phyloP scores from a whole-genome alignment of 495 filamentous ascomycete species.

The Trichocladium uniseriatum region DNA sequence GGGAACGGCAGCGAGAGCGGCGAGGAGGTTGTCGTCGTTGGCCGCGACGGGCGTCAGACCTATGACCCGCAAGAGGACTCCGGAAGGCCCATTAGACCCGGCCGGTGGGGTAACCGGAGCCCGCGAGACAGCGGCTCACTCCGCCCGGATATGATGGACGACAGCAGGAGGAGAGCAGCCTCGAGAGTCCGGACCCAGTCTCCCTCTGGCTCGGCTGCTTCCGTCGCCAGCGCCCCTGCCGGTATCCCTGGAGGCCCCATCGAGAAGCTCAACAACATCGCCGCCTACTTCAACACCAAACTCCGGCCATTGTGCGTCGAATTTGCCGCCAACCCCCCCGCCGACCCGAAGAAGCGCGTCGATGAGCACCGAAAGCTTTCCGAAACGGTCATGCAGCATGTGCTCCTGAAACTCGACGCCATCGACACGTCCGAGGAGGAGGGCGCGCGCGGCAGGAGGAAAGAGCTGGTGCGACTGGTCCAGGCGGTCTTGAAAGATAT shows the following conservation, averaged over 20 bases:
- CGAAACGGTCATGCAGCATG: constrained; percentile 76
- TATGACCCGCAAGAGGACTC: constrained; percentile 10
- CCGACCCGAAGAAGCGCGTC: constrained; percentile 58
- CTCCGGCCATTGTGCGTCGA: constrained; percentile 57
- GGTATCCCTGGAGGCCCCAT: constrained; percentile 41
- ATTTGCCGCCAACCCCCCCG: constrained; percentile 57
- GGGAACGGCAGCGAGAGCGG: constrained; percentile 45
- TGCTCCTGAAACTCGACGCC: constrained; percentile 75
- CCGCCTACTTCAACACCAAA: constrained; percentile 53
- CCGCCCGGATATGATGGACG: constrained; percentile 20
- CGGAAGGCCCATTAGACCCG: constrained; percentile 17
- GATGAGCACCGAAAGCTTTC: constrained; percentile 72
- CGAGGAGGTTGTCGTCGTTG: constrained; percentile 36
- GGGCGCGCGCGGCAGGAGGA: constrained; percentile 54
- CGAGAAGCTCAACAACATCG: constrained; percentile 65
- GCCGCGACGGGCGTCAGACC: constrained; percentile 13
- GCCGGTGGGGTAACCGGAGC: constrained; percentile 23
- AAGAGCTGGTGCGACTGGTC: constrained; percentile 65
- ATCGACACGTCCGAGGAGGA: constrained; percentile 64
- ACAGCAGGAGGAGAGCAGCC: constrained; percentile 12
- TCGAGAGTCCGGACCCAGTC: constrained; percentile 26
- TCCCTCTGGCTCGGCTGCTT: constrained; percentile 11
- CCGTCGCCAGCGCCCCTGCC: constrained; percentile 18
- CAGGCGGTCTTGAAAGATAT: constrained; percentile 56
- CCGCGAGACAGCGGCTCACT: constrained; percentile 32